phyloP scores from a whole-genome alignment of 106 monocot genomes.

The Agapanthus africanus region DNA sequence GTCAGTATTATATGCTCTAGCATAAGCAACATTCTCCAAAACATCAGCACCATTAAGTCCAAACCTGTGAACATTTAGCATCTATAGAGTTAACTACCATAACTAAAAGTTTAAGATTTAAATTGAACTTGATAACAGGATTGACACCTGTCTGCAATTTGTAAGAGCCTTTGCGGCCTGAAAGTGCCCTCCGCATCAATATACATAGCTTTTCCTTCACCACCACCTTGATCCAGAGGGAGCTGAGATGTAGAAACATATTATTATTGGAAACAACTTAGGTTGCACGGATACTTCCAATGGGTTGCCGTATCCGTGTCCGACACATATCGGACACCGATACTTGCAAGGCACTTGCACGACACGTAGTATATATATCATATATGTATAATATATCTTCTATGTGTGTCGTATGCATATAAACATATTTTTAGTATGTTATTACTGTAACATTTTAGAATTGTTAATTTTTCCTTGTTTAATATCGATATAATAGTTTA shows the following conservation, averaged over 20 bases:
- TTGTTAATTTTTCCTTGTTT: too few relatives aligned
- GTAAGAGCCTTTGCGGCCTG: constrained; percentile 89
- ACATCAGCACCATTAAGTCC: constrained; percentile 95
- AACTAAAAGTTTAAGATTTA: neutral
- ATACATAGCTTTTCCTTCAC: constrained; percentile 95
- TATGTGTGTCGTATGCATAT: too few relatives aligned
- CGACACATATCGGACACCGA: too few relatives aligned
- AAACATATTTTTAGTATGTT: too few relatives aligned
- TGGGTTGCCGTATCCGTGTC: too few relatives aligned
- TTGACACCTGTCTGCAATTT: constrained; percentile 88
- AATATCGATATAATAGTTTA: too few relatives aligned
- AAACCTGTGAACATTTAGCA: constrained; percentile 36
- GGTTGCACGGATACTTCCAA: too few relatives aligned
- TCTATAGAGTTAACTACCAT: neutral
- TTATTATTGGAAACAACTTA: neutral
- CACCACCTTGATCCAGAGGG: constrained; percentile 96
- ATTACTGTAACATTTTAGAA: too few relatives aligned
- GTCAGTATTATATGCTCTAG: constrained; percentile 97
- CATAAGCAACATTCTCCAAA: constrained; percentile 95
- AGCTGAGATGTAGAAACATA: constrained; percentile 37
- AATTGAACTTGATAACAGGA: neutral
- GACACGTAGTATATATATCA: too few relatives aligned
- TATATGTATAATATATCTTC: too few relatives aligned
- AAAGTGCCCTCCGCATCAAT: constrained; percentile 98
- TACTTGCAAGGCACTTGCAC: too few relatives aligned